Evolutionary conservation across 129 eudicot species (phyloP).

Genomic region (Lactuca sativa): DNA sequence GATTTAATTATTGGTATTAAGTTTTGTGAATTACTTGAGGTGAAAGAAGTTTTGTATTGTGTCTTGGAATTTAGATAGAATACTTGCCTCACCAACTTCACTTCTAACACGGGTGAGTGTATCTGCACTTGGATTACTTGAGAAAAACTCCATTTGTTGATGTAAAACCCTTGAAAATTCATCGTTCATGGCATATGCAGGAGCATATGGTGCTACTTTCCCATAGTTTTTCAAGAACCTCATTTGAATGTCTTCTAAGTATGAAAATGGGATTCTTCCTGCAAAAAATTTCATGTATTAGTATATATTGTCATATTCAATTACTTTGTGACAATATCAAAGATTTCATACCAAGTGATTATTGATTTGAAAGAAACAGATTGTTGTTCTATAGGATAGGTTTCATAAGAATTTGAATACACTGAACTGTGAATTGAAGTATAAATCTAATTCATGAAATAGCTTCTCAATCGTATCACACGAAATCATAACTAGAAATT

Average conservation of each 20-base stretch:
- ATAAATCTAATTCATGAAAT: not conserved
- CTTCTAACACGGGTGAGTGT: slow-evolving; percentile 90
- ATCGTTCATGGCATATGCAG: slow-evolving; percentile 99
- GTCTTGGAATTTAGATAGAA: not conserved
- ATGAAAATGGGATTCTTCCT: slow-evolving; percentile 97
- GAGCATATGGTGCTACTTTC: slow-evolving; percentile 78
- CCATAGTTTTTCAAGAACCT: slow-evolving; percentile 96
- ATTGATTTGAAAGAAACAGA: not conserved
- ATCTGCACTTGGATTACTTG: slow-evolving; percentile 95
- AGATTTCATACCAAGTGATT: slow-evolving; percentile 8
- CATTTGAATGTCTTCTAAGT: slow-evolving; percentile 96
- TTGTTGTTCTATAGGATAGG: slow-evolving; percentile 3
- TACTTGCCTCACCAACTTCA: slow-evolving; percentile 96
- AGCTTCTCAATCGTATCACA: slow-evolving; percentile 13
- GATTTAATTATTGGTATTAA: not conserved
- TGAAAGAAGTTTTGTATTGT: not conserved
- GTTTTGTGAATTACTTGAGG: not conserved
- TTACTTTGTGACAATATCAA: slow-evolving; percentile 14
- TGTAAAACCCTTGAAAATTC: slow-evolving; percentile 98
- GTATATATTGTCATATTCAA: slow-evolving; percentile 9
- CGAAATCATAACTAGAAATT: slow-evolving; percentile 5
- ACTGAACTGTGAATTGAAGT: not conserved
- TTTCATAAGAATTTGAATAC: slow-evolving; percentile 8
- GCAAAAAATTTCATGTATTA: slow-evolving; percentile 28
- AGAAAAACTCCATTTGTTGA: slow-evolving; percentile 98